phyloP scores from a whole-genome alignment of 2,329 filamentous ascomycete genomes.

The Aspergillus eucalypticola region DNA sequence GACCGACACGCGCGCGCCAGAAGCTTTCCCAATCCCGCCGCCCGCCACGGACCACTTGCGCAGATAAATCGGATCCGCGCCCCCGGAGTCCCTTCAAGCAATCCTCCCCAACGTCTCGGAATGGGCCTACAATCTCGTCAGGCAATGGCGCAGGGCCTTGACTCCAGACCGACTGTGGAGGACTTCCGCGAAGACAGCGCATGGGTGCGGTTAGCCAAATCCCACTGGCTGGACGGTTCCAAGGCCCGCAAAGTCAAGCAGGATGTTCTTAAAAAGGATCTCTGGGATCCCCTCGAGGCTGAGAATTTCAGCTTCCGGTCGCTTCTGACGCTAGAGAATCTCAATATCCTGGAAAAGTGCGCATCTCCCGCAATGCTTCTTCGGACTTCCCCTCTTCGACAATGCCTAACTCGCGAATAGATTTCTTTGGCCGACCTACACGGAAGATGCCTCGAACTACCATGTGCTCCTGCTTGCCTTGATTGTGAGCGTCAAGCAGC shows the following conservation, averaged over 20 bases:
- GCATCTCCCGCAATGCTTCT: slow-evolving; percentile 16
- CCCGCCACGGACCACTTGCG: slow-evolving; percentile 31
- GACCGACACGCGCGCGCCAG: slow-evolving; percentile 33
- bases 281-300: slow-evolving; percentile 86
- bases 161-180: slow-evolving; percentile 45
- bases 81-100: slow-evolving; percentile 58
- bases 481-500: slow-evolving; percentile 82
- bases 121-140: slow-evolving; percentile 45
- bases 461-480: slow-evolving; percentile 85
- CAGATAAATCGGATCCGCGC: slow-evolving; percentile 48
- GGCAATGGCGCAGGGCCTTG: slow-evolving; percentile 60
- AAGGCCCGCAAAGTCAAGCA: slow-evolving; percentile 75
- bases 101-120: slow-evolving; percentile 24
- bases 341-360: slow-evolving; percentile 84
- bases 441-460: slow-evolving; percentile 83
- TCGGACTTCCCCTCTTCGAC: not conserved
- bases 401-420: slow-evolving; percentile 47
- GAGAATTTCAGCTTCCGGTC: slow-evolving; percentile 76
- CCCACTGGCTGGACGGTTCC: slow-evolving; percentile 76
- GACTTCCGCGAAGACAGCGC: slow-evolving; percentile 46
- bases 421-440: slow-evolving; percentile 93
- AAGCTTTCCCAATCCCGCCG: slow-evolving; percentile 26
- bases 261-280: slow-evolving; percentile 78
- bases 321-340: slow-evolving; percentile 79
- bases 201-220: slow-evolving; percentile 71